Conservation (phyloP, 2,329 filamentous ascomycete species). For the Trichoderma sp. region DNA sequence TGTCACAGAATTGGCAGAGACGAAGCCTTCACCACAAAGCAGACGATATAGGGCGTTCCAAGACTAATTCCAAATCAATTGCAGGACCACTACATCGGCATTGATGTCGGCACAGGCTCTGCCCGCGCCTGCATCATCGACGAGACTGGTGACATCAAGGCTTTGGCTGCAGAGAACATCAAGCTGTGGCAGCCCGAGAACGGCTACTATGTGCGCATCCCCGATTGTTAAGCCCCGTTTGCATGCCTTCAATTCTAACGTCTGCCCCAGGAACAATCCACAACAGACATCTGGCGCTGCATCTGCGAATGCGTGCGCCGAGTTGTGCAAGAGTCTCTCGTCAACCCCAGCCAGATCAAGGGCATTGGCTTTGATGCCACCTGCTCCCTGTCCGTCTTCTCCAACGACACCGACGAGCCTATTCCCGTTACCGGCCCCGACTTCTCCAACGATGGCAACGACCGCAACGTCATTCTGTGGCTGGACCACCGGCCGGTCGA, state of each 20-base stretch:
- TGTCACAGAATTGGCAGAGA: background rate
- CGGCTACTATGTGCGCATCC: conserved; percentile 69
- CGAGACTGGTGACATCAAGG: conserved; percentile 83
- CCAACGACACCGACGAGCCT: conserved; percentile 85
- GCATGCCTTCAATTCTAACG: conserved; percentile 6
- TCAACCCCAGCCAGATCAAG: conserved; percentile 74
- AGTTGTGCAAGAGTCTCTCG: conserved; percentile 78
- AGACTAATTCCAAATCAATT: background rate
- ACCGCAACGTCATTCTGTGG: conserved; percentile 96
- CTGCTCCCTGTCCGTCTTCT: conserved; percentile 94
- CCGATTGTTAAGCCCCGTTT: conserved; percentile 6
- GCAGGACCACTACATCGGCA: conserved; percentile 72
- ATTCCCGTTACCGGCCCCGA: conserved; percentile 86
- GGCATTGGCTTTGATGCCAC: conserved; percentile 98
- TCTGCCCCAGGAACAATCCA: conserved; percentile 83
- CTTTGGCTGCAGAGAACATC: conserved; percentile 73
- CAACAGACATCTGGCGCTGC: conserved; percentile 92
- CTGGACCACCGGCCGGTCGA: conserved; percentile 90
- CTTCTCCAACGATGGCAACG: conserved; percentile 74
- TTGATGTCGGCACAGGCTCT: conserved; percentile 96
- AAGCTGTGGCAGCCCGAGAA: conserved; percentile 78
- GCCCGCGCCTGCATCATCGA: conserved; percentile 96
- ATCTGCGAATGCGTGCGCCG: conserved; percentile 88
- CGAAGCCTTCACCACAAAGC: background rate
- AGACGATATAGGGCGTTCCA: background rate